Evolutionary conservation across 352 stramenopile genomes (phyloP), one percentile per base, ranked within the genome.

Genomic region (Phytophthora pistaciae): DNA sequence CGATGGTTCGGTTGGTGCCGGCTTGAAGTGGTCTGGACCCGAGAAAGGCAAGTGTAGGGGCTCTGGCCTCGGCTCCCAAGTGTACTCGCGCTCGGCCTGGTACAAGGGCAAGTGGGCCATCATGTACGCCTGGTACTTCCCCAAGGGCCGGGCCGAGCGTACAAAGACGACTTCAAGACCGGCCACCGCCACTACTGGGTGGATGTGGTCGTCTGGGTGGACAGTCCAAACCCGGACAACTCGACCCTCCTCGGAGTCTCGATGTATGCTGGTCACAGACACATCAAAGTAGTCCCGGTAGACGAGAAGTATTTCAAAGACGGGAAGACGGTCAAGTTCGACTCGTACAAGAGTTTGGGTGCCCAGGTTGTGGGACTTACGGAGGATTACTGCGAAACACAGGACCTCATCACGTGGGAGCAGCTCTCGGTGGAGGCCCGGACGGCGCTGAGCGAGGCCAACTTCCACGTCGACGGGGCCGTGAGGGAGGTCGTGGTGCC

Each of bases 121-220:
- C 42, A 73, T 73, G 66, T 73, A 65, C 59, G 31, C 66, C 20
- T 73, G 60, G 59, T 84, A 82, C 71, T 82, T 82, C 67, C 74
- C 78, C 42, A 84, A 85, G 63, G 78, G 77, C 56, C 70, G 63
- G 78, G 77, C 56, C 70, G 60, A 57, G 23, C 21, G 16, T 57
- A 23, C 78, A 31, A 31, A 31, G 4, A 31, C 27, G 27, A 31
- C 27, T 31, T 31, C 27, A 31, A 31, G 27, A 31, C 36, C 8
- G 72, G 71, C 20, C 71, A 85, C 66, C 78, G 78, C 31, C 75
- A 85, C 55, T 71, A 74, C 61, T 85, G 78, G 78, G 72, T 83
- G 60, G 73, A 80, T 58, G 68, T 70, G 5, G 68, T 85, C 3
- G 72, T 83, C 6, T 85, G 78, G 78, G 72, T 76, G 50, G 72